These are phyloP conservation scores for Ascoidea rubescens DNA, from an alignment of 805 yeast genomes.

Conservation along the genomic window DNA sequence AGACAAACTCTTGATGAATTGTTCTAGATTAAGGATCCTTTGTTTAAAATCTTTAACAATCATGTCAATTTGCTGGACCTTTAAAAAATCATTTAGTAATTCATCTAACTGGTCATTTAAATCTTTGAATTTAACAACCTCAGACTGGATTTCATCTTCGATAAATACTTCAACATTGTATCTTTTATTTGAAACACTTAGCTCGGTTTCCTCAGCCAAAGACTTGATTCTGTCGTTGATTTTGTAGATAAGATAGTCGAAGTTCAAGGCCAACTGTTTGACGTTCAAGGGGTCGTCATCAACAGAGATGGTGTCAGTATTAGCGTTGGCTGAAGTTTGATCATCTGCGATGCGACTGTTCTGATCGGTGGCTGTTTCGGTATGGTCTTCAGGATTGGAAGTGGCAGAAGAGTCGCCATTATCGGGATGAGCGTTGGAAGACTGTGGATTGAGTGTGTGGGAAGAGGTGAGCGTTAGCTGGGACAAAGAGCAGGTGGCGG, in stretches of 20 bases:
- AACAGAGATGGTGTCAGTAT: slow-evolving; percentile 10
- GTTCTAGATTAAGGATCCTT: slow-evolving; percentile 23
- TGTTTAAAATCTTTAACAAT: slow-evolving; percentile 27
- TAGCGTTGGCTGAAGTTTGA: background rate
- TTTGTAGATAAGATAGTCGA: slow-evolving; percentile 50
- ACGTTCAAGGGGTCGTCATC: slow-evolving; percentile 51
- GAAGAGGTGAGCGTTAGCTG: background rate
- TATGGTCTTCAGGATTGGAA: too few species aligned
- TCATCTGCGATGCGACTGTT: too few species aligned
- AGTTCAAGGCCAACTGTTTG: slow-evolving; percentile 42
- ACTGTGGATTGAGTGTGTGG: background rate
- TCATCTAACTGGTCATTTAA: slow-evolving; percentile 32
- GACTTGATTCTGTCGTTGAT: slow-evolving; percentile 41
- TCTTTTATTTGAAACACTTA: slow-evolving; percentile 14
- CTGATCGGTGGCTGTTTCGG: too few species aligned
- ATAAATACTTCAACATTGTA: slow-evolving; percentile 12
- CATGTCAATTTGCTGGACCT: slow-evolving; percentile 33
- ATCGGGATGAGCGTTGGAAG: too few species aligned
- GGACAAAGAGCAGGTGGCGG: background rate
- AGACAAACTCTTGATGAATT: background rate
- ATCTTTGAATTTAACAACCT: slow-evolving; percentile 25
- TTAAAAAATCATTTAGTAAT: slow-evolving; percentile 36
- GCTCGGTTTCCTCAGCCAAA: slow-evolving; percentile 29
- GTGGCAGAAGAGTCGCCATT: too few species aligned
- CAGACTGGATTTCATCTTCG: slow-evolving; percentile 21